A percentile compares a stretch with the other conserved stretches of the same genome.
These are phyloP conservation scores for Hibiscus mutabilis DNA, from an alignment of 345 rosid species.

Conservation along the genomic window DNA sequence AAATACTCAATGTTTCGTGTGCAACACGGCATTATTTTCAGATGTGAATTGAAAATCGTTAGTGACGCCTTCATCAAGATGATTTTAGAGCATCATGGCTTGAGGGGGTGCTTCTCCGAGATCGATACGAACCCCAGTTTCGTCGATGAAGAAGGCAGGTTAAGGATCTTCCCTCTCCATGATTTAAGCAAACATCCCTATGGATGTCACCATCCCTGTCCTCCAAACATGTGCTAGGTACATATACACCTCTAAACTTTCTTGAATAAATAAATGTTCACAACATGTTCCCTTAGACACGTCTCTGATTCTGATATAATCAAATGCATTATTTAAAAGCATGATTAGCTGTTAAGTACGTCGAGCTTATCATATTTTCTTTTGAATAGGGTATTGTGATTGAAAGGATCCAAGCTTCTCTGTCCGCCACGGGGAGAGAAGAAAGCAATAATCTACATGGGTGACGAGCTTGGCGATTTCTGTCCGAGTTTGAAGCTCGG, in stretches of 20 bases:
- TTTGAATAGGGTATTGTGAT: slow-evolving; percentile 44
- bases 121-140: slow-evolving; percentile 53
- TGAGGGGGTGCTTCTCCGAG: slow-evolving; percentile 60
- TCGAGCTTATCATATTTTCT: background rate
- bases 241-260: too few relatives aligned
- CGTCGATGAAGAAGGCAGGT: slow-evolving; percentile 45
- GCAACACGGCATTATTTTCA: slow-evolving; percentile 13
- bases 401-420: slow-evolving; percentile 56
- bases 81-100: slow-evolving; percentile 56
- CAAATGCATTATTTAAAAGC: background rate
- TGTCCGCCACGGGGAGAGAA: slow-evolving; percentile 20
- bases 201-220: slow-evolving; percentile 58
- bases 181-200: slow-evolving; percentile 49
- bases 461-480: slow-evolving; percentile 78
- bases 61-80: slow-evolving; percentile 86
- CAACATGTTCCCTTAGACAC: background rate
- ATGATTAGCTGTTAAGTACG: background rate
- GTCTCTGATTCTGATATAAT: background rate
- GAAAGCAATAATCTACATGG: slow-evolving; percentile 55
- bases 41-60: slow-evolving; percentile 80
- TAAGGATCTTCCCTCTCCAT: slow-evolving; percentile 60
- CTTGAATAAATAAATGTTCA: background rate
- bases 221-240: slow-evolving; percentile 98
- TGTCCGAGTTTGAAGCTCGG: slow-evolving; percentile 69
- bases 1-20: background rate